phyloP scores from a whole-genome alignment of 2,329 filamentous ascomycete genomes.

The Rugonectria rugulosa region DNA sequence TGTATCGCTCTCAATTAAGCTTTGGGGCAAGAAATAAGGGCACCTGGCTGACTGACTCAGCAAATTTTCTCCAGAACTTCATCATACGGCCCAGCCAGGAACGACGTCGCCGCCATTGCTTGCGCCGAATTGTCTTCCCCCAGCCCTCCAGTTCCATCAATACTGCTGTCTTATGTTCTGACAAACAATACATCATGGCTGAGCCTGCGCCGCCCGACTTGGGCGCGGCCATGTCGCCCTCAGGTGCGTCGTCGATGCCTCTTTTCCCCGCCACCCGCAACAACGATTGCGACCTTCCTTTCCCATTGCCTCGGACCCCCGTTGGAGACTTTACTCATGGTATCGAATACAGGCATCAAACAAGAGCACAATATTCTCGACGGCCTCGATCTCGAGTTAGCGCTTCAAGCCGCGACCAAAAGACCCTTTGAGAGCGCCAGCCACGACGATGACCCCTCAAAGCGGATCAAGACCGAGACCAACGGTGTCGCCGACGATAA shows the following conservation, averaged over 20 bases:
- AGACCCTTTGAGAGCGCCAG: conserved; percentile 46
- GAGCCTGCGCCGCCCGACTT: conserved; percentile 49
- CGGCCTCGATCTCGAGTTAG: conserved; percentile 45
- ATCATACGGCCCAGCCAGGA: conserved; percentile 38
- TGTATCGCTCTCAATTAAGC: conserved; percentile 49
- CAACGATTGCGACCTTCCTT: conserved; percentile 13
- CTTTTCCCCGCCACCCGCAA: conserved; percentile 22
- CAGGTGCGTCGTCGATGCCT: conserved; percentile 42
- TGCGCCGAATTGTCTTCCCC: conserved; percentile 30
- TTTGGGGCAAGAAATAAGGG: conserved; percentile 52
- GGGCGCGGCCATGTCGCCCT: conserved; percentile 44
- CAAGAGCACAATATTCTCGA: conserved; percentile 48
- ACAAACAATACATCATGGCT: conserved; percentile 49
- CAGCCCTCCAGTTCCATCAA: conserved; percentile 32
- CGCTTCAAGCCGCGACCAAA: conserved; percentile 48
- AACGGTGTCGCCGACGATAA: conserved; percentile 29
- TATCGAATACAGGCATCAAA: conserved; percentile 46
- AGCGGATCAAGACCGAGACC: conserved; percentile 45
- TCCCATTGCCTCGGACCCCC: conserved; percentile 17
- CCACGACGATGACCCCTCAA: conserved; percentile 41
- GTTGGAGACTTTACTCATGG: conserved; percentile 34
- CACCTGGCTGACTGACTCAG: conserved; percentile 48
- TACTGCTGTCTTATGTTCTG: conserved; percentile 32
- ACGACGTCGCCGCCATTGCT: conserved; percentile 26
- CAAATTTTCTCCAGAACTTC: conserved; percentile 52